Evolutionary conservation across 768 basidiomycete species (phyloP), one percentile per base, ranked within the genome.

Genomic region (Leucocoprinus birnbaumii): DNA sequence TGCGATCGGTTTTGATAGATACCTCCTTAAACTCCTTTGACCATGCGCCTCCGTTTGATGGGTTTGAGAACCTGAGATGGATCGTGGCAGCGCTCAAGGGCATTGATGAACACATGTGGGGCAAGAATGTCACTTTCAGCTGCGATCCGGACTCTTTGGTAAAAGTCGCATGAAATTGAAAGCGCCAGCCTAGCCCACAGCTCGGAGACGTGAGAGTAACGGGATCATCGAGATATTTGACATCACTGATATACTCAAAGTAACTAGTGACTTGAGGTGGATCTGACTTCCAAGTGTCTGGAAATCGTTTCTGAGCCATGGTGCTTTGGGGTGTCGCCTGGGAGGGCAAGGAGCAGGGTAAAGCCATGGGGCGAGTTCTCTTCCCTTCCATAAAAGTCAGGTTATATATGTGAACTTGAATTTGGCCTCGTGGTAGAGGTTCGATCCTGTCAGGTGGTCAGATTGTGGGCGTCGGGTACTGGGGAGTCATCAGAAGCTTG

Each of bases 151-250:
- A n/a, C 38, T 54, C 53, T 27, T 54, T 34, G 25, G 16, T n/a
- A 10, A 41, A 55, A 37, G n/a, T 22, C 37, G 41, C 53, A 0
- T 1, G 40, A 46, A 55, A 9, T 27, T 41, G 37, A 46, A 55
- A 55, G 14, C 53, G 53, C 53, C 53, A 55, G 22, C 53, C 45
- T 3, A 55, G 40, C 2, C 53, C 53, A 21, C 53, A 55, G 27
- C 3, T 48, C 14, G 46, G 53, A 13, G 53, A 54, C 7, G 25
- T 13, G 21, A 38, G 27, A 34, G 16, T 40, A 13, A 34, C 8
- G 31, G 11, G 5, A 31, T 31, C 31, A 31, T 26, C 13, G 24
- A 16, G 16, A 3, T 5, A 31, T 31, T 10, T 9, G 3, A 42
- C 42, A 8, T 25, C n/a, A 4, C 10, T 41, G 5, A 27, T n/a